Evolutionary conservation across 2,329 filamentous ascomycete species (phyloP), one percentile per base, ranked within the genome.

Genomic region (Fusarium sarcochroum): DNA sequence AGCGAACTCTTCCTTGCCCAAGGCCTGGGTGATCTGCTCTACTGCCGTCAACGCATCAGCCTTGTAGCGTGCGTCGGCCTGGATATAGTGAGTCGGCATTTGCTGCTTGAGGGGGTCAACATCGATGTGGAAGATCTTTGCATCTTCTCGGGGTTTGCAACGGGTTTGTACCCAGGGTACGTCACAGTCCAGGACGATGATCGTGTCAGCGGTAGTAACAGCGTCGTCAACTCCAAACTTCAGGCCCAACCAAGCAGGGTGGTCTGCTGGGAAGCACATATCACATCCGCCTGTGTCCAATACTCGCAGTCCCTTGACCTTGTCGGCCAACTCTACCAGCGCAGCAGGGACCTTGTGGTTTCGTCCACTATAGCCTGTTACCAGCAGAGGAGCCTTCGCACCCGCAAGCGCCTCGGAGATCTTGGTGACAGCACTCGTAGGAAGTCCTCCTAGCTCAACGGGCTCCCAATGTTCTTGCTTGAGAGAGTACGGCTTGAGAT

Each of bases 111-210:
- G 79, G 2, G 89, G 88, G 68, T 91, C 89, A 47, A 89, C 82
- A 69, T 91, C 89, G 42, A 91, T 83, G 71, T 91, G 89, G 78
- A 87, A 90, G 56, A 91, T 80, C 64, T 82, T 83, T 20, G 86
- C 85, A 17, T 84, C 82, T 4, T 80, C 77, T 2, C 77, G 77
- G 1, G 89, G 89, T 67, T 83, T 83, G 77, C 87, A 89, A 17
- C 89, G 88, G 0, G 93, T 96, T n/a, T 91, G 90, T 56, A 98
- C 94, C 93, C 94, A 98, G 0, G 94, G 94, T 0, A 97, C 93
- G 75, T 98, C 94, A 68, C 93, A 97, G 78, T 98, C 92, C 23
- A 97, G 76, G 4, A 97, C 90, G 1, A 98, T 70, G 61, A 98
- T 97, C 13, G 93, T 87, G 76, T 98, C 95, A 1, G 94, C 93